Evolutionary conservation across 2,329 filamentous ascomycete genomes (phyloP).

Genomic region (Aspergillus tamarii): DNA sequence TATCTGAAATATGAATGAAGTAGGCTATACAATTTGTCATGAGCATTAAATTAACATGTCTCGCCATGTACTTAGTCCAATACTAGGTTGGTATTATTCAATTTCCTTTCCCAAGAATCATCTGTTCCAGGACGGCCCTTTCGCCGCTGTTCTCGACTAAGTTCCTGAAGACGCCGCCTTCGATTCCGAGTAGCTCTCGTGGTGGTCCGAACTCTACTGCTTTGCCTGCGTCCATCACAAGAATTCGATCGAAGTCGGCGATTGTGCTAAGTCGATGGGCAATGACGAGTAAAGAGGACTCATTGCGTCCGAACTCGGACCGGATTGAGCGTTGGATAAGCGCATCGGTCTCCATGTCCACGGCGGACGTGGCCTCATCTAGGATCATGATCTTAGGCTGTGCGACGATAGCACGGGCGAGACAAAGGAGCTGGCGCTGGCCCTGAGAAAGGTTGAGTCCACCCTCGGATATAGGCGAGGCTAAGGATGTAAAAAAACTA

Average conservation of each 20-base stretch:
- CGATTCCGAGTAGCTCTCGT: conserved; percentile 59
- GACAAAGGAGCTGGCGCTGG: conserved; percentile 32
- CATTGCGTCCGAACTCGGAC: conserved; percentile 63
- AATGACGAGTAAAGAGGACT: conserved; percentile 72
- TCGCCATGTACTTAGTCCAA: background rate
- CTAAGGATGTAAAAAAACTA: conserved; percentile 62
- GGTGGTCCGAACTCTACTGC: conserved; percentile 71
- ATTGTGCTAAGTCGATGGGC: conserved; percentile 56
- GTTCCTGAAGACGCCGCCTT: conserved; percentile 59
- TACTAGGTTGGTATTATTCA: conserved; percentile 3
- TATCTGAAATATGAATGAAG: background rate
- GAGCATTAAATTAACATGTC: background rate
- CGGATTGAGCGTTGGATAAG: conserved; percentile 75
- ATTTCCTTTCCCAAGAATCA: conserved; percentile 18
- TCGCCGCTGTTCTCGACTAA: conserved; percentile 51
- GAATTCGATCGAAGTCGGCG: conserved; percentile 73
- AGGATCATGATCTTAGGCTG: conserved; percentile 77
- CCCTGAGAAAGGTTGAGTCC: conserved; percentile 62
- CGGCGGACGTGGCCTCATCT: conserved; percentile 77
- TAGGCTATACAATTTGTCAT: background rate
- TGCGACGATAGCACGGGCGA: conserved; percentile 59
- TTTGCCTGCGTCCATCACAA: conserved; percentile 69
- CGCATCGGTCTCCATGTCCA: conserved; percentile 75
- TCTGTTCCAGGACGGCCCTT: conserved; percentile 19
- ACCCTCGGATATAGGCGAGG: conserved; percentile 68